phyloP scores from a whole-genome alignment of 768 basidiomycete genomes.

The Cystobasidiopsis lactophilus region DNA sequence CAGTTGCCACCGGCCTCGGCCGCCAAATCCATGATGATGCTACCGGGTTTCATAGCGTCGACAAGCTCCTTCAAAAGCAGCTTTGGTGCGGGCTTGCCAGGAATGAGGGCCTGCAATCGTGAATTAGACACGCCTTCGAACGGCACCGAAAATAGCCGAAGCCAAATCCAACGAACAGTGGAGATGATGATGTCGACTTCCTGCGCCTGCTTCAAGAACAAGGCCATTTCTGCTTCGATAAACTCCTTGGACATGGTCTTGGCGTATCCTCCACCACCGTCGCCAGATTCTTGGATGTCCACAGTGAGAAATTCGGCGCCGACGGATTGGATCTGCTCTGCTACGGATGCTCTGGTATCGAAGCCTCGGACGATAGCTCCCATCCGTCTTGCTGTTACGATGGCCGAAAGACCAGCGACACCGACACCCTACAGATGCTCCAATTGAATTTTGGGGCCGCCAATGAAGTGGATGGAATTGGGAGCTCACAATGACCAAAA shows the following conservation, averaged over 20 bases:
- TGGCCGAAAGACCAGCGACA: constrained; percentile 70
- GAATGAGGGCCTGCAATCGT: constrained; percentile 45
- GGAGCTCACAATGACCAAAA: constrained; percentile 35
- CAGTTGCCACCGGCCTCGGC: constrained; percentile 83
- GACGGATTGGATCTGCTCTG: constrained; percentile 72
- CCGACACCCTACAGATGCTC: constrained; percentile 59
- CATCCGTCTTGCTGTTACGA: constrained; percentile 54
- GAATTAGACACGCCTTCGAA: not conserved
- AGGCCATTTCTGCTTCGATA: constrained; percentile 64
- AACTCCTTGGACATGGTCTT: constrained; percentile 82
- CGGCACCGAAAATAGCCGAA: not conserved
- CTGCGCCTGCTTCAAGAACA: constrained; percentile 69
- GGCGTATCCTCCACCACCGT: constrained; percentile 63
- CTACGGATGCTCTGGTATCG: constrained; percentile 61
- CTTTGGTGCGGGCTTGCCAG: constrained; percentile 67
- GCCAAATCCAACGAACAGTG: constrained; percentile 27
- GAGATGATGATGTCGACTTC: constrained; percentile 78
- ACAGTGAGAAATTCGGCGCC: constrained; percentile 83
- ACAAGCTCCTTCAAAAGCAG: constrained; percentile 69
- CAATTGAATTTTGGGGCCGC: not conserved
- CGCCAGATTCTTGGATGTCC: constrained; percentile 52
- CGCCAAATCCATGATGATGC: constrained; percentile 66
- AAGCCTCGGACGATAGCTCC: constrained; percentile 77
- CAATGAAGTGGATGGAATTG: not conserved
- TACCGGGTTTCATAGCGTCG: constrained; percentile 76